Evolutionary conservation across 495 filamentous ascomycete genomes (phyloP).

Genomic region (Penicillium coprophilum): DNA sequence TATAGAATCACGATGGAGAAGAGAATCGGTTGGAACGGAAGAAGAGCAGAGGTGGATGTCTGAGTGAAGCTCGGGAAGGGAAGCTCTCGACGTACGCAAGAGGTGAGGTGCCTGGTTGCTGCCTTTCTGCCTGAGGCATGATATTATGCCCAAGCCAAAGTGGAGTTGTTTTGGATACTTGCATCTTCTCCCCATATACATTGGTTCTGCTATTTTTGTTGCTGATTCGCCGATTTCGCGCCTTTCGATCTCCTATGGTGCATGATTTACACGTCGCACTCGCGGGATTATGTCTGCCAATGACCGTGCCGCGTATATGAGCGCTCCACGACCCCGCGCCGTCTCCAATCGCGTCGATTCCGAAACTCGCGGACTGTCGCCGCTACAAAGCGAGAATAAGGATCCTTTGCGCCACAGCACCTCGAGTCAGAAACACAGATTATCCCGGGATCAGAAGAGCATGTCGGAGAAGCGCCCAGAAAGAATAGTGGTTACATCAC

Average conservation of each 20-base stretch:
- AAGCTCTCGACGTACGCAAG: conserved; percentile 44
- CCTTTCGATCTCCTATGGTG: conserved; percentile 15
- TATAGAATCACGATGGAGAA: conserved; percentile 14
- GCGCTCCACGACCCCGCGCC: conserved; percentile 49
- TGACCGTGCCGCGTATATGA: conserved; percentile 48
- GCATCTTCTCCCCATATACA: conserved; percentile 7
- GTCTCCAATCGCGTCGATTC: conserved; percentile 47
- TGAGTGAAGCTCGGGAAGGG: conserved; percentile 37
- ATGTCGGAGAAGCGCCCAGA: conserved; percentile 42
- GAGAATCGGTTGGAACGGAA: conserved; percentile 17
- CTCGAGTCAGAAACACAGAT: conserved; percentile 35
- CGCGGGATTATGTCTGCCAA: conserved; percentile 47
- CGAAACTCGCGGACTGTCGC: conserved; percentile 37
- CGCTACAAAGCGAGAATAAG: conserved; percentile 37
- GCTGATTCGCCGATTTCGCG: not conserved
- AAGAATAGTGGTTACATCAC: conserved; percentile 57
- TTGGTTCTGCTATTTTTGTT: conserved; percentile 4
- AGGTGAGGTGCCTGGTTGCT: conserved; percentile 39
- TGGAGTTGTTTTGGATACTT: conserved; percentile 24
- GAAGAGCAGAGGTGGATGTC: conserved; percentile 29
- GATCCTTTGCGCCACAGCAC: conserved; percentile 38
- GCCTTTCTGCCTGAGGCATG: conserved; percentile 27
- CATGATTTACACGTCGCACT: conserved; percentile 23
- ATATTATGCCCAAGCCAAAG: conserved; percentile 19
- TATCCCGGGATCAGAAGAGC: conserved; percentile 35